Evolutionary conservation across 2,329 filamentous ascomycete genomes (phyloP).

Genomic region (Alternaria sp.): DNA sequence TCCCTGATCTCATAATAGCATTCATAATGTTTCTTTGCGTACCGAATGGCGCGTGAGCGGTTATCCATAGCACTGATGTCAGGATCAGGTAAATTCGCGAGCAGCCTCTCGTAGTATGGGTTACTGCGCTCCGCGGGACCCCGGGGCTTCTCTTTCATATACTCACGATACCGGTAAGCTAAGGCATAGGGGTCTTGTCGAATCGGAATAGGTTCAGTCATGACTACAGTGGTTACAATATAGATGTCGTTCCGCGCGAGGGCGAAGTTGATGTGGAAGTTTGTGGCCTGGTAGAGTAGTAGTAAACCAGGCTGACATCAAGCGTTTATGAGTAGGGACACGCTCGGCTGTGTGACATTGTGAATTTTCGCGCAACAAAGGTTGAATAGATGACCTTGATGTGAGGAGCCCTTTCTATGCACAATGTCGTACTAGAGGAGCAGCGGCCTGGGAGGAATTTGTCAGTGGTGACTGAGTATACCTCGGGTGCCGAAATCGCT

Average conservation of each 20-base stretch:
- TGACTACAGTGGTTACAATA: not conserved
- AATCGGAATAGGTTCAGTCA: slow-evolving; percentile 19
- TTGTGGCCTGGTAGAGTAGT: not conserved
- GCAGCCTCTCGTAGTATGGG: slow-evolving; percentile 27
- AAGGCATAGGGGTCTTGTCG: slow-evolving; percentile 26
- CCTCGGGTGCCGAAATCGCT: not conserved
- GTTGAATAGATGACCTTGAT: not conserved
- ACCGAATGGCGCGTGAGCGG: slow-evolving; percentile 27
- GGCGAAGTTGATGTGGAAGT: not conserved
- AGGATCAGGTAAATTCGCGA: slow-evolving; percentile 31
- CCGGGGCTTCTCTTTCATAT: slow-evolving; percentile 19
- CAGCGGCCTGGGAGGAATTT: not conserved
- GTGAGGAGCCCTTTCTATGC: not conserved
- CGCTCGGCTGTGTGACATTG: not conserved
- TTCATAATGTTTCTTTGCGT: slow-evolving; percentile 31
- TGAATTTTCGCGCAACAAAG: not conserved
- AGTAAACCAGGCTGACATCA: not conserved
- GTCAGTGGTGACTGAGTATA: not conserved
- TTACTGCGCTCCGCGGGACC: slow-evolving; percentile 18
- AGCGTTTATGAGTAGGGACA: not conserved
- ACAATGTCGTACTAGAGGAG: not conserved
- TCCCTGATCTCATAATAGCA: slow-evolving; percentile 29
- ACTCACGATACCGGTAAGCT: slow-evolving; percentile 30
- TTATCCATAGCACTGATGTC: slow-evolving; percentile 18
- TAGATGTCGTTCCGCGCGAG: not conserved